These are phyloP conservation scores for Pestalotiopsis fici DNA, from an alignment of 2,329 filamentous ascomycete genomes.

Conservation along the genomic window DNA sequence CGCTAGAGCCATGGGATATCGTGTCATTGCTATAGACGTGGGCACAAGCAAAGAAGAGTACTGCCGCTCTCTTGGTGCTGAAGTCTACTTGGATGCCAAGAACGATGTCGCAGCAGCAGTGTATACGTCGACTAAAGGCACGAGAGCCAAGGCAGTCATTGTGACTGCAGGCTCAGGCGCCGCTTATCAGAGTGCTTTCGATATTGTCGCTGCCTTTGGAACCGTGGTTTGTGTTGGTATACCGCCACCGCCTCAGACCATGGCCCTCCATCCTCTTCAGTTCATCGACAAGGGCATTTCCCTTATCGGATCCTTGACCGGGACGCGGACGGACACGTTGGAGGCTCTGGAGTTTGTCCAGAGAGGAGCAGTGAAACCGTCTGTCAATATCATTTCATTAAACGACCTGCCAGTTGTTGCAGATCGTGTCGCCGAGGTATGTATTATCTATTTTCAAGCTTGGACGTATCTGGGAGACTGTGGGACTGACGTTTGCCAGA, in stretches of 20 bases:
- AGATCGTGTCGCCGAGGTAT: not conserved
- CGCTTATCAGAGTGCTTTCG: conserved; percentile 35
- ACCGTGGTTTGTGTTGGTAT: conserved; percentile 41
- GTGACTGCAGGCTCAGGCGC: conserved; percentile 28
- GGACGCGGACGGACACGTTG: conserved; percentile 36
- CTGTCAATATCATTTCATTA: not conserved
- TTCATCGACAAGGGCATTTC: conserved; percentile 35
- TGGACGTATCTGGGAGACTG: not conserved
- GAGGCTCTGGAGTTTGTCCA: conserved; percentile 41
- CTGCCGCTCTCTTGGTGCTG: conserved; percentile 33
- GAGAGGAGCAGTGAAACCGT: conserved; percentile 30
- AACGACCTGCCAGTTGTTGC: not conserved
- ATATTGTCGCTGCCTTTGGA: conserved; percentile 36
- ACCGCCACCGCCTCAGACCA: conserved; percentile 22
- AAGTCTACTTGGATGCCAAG: conserved; percentile 37
- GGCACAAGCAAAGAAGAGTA: conserved; percentile 29
- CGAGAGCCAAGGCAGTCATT: conserved; percentile 27
- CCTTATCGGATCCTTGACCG: conserved; percentile 36
- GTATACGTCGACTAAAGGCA: conserved; percentile 20
- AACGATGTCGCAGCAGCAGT: conserved; percentile 24
- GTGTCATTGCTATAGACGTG: conserved; percentile 38
- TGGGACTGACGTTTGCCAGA: not conserved
- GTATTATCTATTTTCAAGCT: not conserved
- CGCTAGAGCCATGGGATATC: conserved; percentile 42
- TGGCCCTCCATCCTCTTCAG: conserved; percentile 33